These are phyloP conservation scores for Hypomyces perniciosus DNA, from an alignment of 2,329 filamentous ascomycete species.

Conservation along the genomic window DNA sequence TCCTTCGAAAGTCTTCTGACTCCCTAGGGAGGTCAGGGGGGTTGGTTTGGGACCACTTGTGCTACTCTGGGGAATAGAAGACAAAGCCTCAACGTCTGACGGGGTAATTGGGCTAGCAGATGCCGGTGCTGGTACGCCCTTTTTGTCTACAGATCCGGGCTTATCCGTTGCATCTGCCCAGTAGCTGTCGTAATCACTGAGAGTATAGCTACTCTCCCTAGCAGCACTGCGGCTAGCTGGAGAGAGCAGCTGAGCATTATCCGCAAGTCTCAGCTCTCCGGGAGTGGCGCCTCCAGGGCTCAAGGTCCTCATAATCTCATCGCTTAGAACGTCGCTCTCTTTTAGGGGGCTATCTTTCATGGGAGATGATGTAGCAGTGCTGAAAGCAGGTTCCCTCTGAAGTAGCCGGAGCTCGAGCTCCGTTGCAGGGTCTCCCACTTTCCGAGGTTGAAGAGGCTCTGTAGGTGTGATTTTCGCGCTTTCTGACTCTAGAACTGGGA, in stretches of 20 bases:
- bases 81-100: not conserved
- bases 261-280: conserved; percentile 13
- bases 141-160: not conserved
- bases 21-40: not conserved
- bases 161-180: conserved; percentile 40
- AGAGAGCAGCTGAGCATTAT: conserved; percentile 16
- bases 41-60: not conserved
- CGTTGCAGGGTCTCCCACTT: conserved; percentile 27
- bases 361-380: conserved; percentile 43
- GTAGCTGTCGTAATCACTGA: conserved; percentile 63
- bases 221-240: conserved; percentile 14
- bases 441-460: conserved; percentile 40
- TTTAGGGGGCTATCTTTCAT: conserved; percentile 61
- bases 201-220: conserved; percentile 57
- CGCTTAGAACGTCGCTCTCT: conserved; percentile 64
- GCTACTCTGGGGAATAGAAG: not conserved
- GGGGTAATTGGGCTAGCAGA: not conserved
- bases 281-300: conserved; percentile 38
- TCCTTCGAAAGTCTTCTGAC: conserved; percentile 1
- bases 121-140: not conserved
- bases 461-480: conserved; percentile 32
- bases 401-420: conserved; percentile 32
- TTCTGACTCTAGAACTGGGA: conserved; percentile 1
- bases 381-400: conserved; percentile 39
- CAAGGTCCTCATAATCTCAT: conserved; percentile 69